A percentile compares a stretch with the other conserved stretches of the same genome.
These are phyloP conservation scores for Oryza nivara DNA, from an alignment of 176 grass and related monocot genomes.

Conservation along the genomic window DNA sequence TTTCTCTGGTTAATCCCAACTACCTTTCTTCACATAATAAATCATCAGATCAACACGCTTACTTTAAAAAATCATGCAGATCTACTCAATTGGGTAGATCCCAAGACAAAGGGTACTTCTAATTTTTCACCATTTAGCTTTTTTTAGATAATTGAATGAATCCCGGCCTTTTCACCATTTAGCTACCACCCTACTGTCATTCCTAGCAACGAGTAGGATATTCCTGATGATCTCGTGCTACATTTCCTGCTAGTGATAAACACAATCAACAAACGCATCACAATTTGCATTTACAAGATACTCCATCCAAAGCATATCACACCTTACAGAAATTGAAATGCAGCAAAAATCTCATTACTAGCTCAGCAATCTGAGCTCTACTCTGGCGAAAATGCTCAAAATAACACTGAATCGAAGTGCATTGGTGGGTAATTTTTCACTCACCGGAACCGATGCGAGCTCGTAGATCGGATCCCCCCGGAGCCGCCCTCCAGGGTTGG, in stretches of 20 bases:
- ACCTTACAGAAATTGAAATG: conserved; percentile 7
- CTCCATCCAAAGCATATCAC: not conserved
- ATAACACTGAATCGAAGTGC: conserved; percentile 10
- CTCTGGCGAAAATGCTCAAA: not conserved
- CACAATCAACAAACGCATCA: not conserved
- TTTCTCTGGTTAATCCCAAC: not conserved
- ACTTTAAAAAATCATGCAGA: not conserved
- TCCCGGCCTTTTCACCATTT: too few relatives aligned
- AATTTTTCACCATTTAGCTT: not conserved
- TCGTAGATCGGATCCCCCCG: conserved; percentile 61
- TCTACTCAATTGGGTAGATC: not conserved
- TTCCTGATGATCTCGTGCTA: not conserved
- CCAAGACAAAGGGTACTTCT: not conserved
- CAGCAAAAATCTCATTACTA: conserved; percentile 3
- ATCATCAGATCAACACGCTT: conserved; percentile 5
- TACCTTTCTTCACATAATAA: not conserved
- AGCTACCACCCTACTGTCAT: not conserved
- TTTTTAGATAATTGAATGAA: too few relatives aligned
- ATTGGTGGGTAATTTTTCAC: conserved; percentile 25
- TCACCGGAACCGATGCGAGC: conserved; percentile 64
- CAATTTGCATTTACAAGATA: conserved; percentile 17
- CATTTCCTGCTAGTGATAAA: not conserved
- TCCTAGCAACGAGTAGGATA: not conserved
- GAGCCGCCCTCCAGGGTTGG: not conserved
- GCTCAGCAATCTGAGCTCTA: not conserved